Evolutionary conservation across 139 green algal genomes (phyloP).

Genomic region (Spirogloea muscicola): DNA sequence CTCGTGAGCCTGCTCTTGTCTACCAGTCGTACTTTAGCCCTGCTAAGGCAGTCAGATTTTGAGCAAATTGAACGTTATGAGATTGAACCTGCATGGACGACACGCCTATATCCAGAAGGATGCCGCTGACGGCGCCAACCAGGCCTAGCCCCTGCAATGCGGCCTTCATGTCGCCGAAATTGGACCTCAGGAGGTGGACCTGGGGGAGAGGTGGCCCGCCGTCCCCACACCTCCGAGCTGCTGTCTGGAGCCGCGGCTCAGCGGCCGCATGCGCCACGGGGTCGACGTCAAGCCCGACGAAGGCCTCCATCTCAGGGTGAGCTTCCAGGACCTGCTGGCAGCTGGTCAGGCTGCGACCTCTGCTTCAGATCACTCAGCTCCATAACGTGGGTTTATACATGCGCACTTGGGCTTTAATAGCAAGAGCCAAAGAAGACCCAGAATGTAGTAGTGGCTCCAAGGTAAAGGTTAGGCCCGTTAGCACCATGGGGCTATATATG

Average conservation of each 20-base stretch:
- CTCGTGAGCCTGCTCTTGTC: no score
- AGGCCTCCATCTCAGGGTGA: slow-evolving; percentile 69
- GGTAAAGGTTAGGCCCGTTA: no score
- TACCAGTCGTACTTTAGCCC: no score
- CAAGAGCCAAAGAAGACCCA: no score
- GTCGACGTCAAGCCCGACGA: slow-evolving; percentile 85
- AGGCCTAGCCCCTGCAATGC: slow-evolving; percentile 46
- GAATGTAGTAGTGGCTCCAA: no score
- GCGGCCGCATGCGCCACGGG: slow-evolving; percentile 70
- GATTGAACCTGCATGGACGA: slow-evolving; percentile 86
- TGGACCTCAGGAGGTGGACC: slow-evolving; percentile 46
- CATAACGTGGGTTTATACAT: no score
- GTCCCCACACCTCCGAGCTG: not conserved
- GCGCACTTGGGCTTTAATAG: no score
- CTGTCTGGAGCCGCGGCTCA: slow-evolving; percentile 47
- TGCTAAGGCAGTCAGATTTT: no score
- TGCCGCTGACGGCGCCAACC: slow-evolving; percentile 62
- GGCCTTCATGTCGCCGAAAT: slow-evolving; percentile 51
- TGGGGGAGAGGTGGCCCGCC: not conserved
- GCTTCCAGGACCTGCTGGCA: slow-evolving; percentile 53
- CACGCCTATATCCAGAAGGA: slow-evolving; percentile 90
- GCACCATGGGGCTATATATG: no score
- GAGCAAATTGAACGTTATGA: no score
- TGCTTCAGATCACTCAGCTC: no score
- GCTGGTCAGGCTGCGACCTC: no score